Evolutionary conservation across 805 yeast genomes (phyloP).

Genomic region (Teunomyces lycoperdinae): DNA sequence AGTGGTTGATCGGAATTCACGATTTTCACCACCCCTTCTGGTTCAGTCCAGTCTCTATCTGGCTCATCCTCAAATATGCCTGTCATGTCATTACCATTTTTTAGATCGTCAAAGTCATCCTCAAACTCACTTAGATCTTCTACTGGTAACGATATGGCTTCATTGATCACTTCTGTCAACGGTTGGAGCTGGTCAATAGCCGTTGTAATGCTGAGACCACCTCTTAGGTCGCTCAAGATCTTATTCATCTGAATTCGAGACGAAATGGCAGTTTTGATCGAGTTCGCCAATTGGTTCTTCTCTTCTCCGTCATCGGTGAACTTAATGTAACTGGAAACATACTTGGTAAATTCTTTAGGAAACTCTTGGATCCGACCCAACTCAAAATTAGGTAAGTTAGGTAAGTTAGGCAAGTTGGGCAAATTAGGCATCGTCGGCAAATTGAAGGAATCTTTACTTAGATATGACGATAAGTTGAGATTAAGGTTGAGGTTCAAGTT

Average conservation of each 20-base stretch:
- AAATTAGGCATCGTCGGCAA: constrained; percentile 22
- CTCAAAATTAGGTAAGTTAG: constrained; percentile 23
- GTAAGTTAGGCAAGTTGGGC: constrained; percentile 22
- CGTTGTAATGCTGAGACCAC: constrained; percentile 48
- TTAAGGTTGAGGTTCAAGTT: constrained; percentile 28
- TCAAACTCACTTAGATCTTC: constrained; percentile 39
- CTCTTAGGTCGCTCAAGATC: constrained; percentile 36
- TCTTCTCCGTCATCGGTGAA: constrained; percentile 12
- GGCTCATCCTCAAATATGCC: constrained; percentile 9
- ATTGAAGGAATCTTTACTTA: constrained; percentile 15
- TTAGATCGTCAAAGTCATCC: constrained; percentile 22
- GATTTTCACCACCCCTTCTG: constrained; percentile 52
- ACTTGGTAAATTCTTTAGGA: constrained; percentile 29
- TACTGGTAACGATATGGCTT: constrained; percentile 47
- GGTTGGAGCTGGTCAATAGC: constrained; percentile 55
- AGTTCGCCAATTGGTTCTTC: constrained; percentile 23
- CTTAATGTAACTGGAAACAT: constrained; percentile 25
- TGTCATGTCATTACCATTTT: background rate
- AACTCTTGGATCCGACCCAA: constrained; percentile 21
- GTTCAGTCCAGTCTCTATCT: constrained; percentile 40
- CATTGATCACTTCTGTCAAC: constrained; percentile 42
- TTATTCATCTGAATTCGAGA: constrained; percentile 42
- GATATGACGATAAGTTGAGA: constrained; percentile 20
- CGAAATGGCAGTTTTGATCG: constrained; percentile 38
- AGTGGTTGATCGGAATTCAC: constrained; percentile 47